Evolutionary conservation across 441 rosid species (phyloP).

Genomic region (Euphorbia celastroides): DNA sequence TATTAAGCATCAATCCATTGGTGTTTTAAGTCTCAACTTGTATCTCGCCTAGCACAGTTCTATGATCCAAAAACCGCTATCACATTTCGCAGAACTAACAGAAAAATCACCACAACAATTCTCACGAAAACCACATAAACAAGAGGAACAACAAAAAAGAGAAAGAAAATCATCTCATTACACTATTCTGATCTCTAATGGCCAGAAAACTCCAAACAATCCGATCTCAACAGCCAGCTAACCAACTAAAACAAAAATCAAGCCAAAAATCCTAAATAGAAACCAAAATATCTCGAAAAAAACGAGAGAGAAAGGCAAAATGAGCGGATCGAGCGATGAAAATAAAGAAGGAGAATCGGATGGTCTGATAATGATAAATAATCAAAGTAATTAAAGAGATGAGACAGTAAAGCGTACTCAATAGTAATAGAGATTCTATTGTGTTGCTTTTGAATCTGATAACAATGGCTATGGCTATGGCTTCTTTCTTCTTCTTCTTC

Average conservation of each 20-base stretch:
- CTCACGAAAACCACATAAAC: neutral
- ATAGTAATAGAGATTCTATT: neutral
- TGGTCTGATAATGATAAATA: neutral
- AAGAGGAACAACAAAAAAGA: neutral
- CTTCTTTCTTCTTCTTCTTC: neutral
- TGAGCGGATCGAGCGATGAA: constrained; percentile 13
- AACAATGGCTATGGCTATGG: neutral
- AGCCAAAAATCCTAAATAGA: neutral
- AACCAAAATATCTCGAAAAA: constrained; percentile 23
- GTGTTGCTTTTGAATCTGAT: neutral
- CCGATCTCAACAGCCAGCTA: neutral
- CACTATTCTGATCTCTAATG: neutral
- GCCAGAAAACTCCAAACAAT: neutral
- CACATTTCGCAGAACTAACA: neutral
- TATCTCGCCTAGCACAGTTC: neutral
- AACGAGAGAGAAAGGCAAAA: constrained; percentile 10
- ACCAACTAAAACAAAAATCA: neutral
- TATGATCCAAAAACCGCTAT: neutral
- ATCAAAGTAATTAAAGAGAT: constrained; percentile 20
- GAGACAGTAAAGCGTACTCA: constrained; percentile 28
- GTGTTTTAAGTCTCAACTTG: neutral
- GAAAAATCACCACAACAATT: neutral
- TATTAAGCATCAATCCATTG: neutral
- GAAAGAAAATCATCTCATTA: neutral
- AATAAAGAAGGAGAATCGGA: constrained; percentile 11